These are phyloP conservation scores for Aspergillaceae sp. DNA, from an alignment of 2,329 filamentous ascomycete genomes.

Conservation along the genomic window DNA sequence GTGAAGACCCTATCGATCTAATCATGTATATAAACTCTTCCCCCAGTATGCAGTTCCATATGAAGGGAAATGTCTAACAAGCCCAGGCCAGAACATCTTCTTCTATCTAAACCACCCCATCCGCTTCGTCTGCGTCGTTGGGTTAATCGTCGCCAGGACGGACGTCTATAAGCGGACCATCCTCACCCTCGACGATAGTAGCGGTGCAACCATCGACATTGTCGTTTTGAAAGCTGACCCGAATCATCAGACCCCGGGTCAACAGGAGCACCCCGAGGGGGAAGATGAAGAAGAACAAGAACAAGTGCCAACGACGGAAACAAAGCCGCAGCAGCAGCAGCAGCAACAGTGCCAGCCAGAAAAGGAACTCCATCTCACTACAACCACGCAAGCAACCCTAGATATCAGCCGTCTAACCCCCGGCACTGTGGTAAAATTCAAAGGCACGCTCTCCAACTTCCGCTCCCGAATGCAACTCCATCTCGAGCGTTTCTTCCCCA, in stretches of 20 bases:
- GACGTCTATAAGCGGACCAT: slow-evolving; percentile 46
- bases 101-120: slow-evolving; percentile 69
- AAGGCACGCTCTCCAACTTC: slow-evolving; percentile 48
- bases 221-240: slow-evolving; percentile 33
- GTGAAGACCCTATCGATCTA: not conserved
- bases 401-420: slow-evolving; percentile 40
- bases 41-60: too few relatives aligned
- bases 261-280: not conserved
- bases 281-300: not conserved
- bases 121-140: slow-evolving; percentile 63
- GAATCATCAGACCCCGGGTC: not conserved
- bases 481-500: slow-evolving; percentile 43
- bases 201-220: slow-evolving; percentile 50
- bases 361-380: slow-evolving; percentile 12
- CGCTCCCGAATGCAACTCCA: slow-evolving; percentile 45
- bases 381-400: slow-evolving; percentile 30
- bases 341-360: slow-evolving; percentile 27
- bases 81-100: slow-evolving; percentile 46
- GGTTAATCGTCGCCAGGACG: slow-evolving; percentile 56
- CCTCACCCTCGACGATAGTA: slow-evolving; percentile 54
- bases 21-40: not conserved
- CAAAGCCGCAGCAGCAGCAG: not conserved
- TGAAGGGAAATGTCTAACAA: not conserved
- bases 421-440: slow-evolving; percentile 47
- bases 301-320: not conserved